Conservation (phyloP, 208 protist genomes). For the Leishmania guyanensis region DNA sequence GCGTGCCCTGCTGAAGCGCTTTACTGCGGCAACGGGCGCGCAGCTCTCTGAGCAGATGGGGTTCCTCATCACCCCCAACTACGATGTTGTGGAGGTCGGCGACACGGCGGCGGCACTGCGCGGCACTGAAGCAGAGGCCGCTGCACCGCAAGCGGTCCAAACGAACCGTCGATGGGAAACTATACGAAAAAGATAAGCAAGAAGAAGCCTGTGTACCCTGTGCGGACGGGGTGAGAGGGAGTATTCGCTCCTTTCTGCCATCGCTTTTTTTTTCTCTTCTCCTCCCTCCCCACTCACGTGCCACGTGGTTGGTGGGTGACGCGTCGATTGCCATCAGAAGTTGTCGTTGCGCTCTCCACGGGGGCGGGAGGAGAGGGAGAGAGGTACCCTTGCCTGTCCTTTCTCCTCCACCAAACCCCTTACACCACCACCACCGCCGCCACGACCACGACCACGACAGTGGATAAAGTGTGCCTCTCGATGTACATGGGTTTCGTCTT, state of each 20-base stretch:
- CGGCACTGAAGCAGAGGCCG: slow-evolving; percentile 14
- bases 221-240: not conserved
- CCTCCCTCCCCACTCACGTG: not conserved
- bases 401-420: not conserved
- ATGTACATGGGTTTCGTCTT: too few species aligned
- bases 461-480: too few species aligned
- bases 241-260: not conserved
- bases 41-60: slow-evolving; percentile 52
- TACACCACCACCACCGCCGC: too few species aligned
- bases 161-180: not conserved
- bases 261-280: not conserved
- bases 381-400: not conserved
- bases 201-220: not conserved
- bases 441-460: too few species aligned
- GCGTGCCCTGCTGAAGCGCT: slow-evolving; percentile 39
- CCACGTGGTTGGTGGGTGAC: not conserved
- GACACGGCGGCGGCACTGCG: slow-evolving; percentile 49
- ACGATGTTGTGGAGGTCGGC: slow-evolving; percentile 41
- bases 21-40: slow-evolving; percentile 37
- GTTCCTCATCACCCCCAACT: slow-evolving; percentile 46
- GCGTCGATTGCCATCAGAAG: not conserved
- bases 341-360: not conserved
- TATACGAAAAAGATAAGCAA: not conserved
- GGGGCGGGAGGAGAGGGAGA: not conserved
- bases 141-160: not conserved